A percentile compares a stretch with the other conserved stretches of the same genome.
These are phyloP conservation scores for Coemansia sp. DNA, from an alignment of 192 early-diverging fungal species.

Conservation along the genomic window DNA sequence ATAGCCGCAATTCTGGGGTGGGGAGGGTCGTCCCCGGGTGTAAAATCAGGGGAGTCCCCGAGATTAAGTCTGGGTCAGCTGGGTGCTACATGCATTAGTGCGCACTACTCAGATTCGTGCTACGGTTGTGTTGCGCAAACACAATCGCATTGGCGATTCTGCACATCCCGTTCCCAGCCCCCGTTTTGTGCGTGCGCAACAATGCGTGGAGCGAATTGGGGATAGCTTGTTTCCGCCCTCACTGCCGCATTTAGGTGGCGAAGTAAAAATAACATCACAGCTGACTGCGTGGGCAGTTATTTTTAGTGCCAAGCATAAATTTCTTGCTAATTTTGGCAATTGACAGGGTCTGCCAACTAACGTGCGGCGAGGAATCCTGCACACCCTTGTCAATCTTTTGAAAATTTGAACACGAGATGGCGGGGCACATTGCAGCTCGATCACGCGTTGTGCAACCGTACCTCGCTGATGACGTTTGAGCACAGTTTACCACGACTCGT, in stretches of 20 bases:
- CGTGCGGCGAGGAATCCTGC: not conserved
- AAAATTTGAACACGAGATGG: not conserved
- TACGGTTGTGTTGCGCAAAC: not conserved
- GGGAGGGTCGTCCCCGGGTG: not conserved
- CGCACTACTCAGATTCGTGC: not conserved
- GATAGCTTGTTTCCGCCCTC: not conserved
- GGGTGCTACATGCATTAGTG: not conserved
- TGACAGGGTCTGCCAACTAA: not conserved
- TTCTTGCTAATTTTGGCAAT: not conserved
- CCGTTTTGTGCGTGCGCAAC: not conserved
- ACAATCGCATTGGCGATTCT: not conserved
- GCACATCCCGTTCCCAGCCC: not conserved
- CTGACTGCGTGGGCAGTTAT: not conserved
- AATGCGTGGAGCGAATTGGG: not conserved
- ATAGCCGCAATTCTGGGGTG: not conserved
- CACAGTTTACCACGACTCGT: not conserved
- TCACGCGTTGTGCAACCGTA: not conserved
- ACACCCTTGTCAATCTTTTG: not conserved
- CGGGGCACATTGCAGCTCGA: not conserved
- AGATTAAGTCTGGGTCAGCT: not conserved
- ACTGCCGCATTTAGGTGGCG: not conserved
- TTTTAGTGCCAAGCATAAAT: conserved; percentile 7
- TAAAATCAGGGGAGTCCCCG: not conserved
- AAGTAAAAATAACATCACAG: no score
- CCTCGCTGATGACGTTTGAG: not conserved